A percentile compares a stretch with the other conserved stretches of the same genome.
These are phyloP conservation scores for Hymenochaete sp. DNA, from an alignment of 1,284 basidiomycete genomes.

Conservation along the genomic window DNA sequence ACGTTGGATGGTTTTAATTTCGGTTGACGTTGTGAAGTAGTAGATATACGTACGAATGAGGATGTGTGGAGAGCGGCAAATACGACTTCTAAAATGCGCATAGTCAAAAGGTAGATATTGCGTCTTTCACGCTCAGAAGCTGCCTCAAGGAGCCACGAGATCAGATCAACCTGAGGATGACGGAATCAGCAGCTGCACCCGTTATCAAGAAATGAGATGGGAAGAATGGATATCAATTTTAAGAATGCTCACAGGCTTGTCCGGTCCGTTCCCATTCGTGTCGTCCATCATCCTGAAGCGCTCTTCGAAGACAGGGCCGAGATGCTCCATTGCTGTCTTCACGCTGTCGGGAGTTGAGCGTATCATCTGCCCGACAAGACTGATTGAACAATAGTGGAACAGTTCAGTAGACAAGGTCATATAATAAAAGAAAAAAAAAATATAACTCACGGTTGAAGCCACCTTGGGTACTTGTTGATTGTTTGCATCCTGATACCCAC, in stretches of 20 bases:
- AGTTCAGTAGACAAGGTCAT: neutral
- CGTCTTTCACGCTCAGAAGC: conserved; percentile 27
- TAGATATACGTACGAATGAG: conserved; percentile 22
- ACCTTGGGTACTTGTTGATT: conserved; percentile 8
- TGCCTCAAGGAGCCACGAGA: conserved; percentile 39
- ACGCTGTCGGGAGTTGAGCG: conserved; percentile 8
- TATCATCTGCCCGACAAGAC: conserved; percentile 7
- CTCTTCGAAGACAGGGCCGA: conserved; percentile 32
- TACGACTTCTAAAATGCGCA: conserved; percentile 29
- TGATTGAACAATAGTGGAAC: neutral
- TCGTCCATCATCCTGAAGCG: conserved; percentile 26
- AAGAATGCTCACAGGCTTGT: conserved; percentile 30
- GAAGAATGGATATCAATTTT: neutral
- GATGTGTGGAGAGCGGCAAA: conserved; percentile 36
- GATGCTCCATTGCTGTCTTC: conserved; percentile 21
- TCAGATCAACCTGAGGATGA: conserved; percentile 30
- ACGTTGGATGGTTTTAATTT: neutral
- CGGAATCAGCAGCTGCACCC: neutral
- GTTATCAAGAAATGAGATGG: neutral
- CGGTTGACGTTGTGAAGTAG: conserved; percentile 3
- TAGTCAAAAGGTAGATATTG: conserved; percentile 26
- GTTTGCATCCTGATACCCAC: conserved; percentile 5
- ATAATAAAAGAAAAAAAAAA: conserved; percentile 17
- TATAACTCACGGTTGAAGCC: conserved; percentile 7
- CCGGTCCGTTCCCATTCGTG: conserved; percentile 29